Conservation (phyloP, 768 basidiomycete genomes). For the Mycena amicta region DNA sequence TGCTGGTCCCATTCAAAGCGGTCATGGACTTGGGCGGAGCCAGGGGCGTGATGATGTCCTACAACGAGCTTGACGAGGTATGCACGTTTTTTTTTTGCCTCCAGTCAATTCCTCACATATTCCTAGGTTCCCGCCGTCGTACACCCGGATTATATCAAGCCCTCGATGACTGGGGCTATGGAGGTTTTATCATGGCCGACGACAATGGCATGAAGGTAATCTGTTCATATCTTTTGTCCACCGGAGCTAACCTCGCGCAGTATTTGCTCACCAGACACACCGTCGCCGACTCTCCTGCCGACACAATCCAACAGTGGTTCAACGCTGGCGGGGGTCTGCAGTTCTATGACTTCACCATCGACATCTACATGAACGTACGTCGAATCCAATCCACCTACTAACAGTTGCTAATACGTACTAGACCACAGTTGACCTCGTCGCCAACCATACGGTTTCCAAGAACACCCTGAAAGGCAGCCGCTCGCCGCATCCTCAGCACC, state of each 20-base stretch:
- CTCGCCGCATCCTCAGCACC: constrained; percentile 20
- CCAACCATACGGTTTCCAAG: constrained; percentile 19
- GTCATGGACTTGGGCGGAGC: constrained; percentile 26
- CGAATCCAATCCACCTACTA: not conserved
- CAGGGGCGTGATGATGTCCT: constrained; percentile 30
- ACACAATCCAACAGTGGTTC: constrained; percentile 30
- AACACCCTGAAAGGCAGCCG: constrained; percentile 25
- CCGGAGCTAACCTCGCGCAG: not conserved
- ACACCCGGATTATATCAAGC: constrained; percentile 26
- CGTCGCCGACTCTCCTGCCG: constrained; percentile 26
- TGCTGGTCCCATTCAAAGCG: constrained; percentile 29
- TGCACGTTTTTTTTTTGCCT: not conserved
- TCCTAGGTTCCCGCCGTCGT: constrained; percentile 21
- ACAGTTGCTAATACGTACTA: not conserved
- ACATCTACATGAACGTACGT: constrained; percentile 25
- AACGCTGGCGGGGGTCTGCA: constrained; percentile 29
- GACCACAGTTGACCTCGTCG: constrained; percentile 22
- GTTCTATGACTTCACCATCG: constrained; percentile 27
- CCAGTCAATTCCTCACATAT: too few relatives aligned
- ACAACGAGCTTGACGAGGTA: constrained; percentile 28
- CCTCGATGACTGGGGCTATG: constrained; percentile 29
- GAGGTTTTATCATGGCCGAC: constrained; percentile 25
- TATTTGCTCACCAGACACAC: constrained; percentile 17
- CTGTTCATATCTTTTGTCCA: too few relatives aligned
- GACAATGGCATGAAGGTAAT: constrained; percentile 25